A percentile compares a stretch with the other conserved stretches of the same genome.
phyloP scores from a whole-genome alignment of 2,329 filamentous ascomycete genomes.

The Alternaria conjuncta region DNA sequence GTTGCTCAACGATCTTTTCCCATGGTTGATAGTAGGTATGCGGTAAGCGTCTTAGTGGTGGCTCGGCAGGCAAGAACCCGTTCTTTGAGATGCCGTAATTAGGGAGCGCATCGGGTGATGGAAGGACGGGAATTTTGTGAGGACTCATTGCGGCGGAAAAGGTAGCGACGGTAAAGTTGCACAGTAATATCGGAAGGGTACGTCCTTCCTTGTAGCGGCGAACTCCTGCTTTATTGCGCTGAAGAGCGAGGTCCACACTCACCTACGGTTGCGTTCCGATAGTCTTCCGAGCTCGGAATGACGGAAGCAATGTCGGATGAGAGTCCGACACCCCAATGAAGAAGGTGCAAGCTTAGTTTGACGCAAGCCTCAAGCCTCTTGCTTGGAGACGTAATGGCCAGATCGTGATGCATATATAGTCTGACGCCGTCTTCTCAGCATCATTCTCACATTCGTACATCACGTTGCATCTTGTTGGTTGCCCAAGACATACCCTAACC shows the following conservation, averaged over 20 bases:
- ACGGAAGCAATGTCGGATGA: slow-evolving; percentile 1
- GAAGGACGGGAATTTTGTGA: slow-evolving; percentile 32
- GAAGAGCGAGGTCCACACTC: not conserved
- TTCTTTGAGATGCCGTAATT: slow-evolving; percentile 80
- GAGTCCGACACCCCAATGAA: slow-evolving; percentile 17
- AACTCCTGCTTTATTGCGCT: slow-evolving; percentile 26
- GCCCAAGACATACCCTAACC: not conserved
- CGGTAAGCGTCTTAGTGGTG: slow-evolving; percentile 74
- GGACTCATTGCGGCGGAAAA: slow-evolving; percentile 34
- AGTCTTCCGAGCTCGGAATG: slow-evolving; percentile 12
- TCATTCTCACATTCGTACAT: not conserved
- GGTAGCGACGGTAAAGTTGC: not conserved
- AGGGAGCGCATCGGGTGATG: slow-evolving; percentile 54
- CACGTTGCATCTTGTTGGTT: not conserved
- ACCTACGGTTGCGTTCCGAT: slow-evolving; percentile 1
- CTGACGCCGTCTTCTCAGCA: not conserved
- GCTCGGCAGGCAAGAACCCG: slow-evolving; percentile 79
- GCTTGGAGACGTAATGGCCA: slow-evolving; percentile 17
- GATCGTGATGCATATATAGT: slow-evolving; percentile 12
- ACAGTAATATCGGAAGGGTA: slow-evolving; percentile 1
- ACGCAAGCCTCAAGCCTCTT: slow-evolving; percentile 9
- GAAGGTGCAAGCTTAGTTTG: slow-evolving; percentile 22
- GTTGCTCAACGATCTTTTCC: slow-evolving; percentile 78
- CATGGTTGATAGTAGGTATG: slow-evolving; percentile 88
- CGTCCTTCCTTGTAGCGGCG: slow-evolving; percentile 14